These are phyloP conservation scores for Cordyceps javanica DNA, from an alignment of 2,329 filamentous ascomycete species.

Conservation along the genomic window DNA sequence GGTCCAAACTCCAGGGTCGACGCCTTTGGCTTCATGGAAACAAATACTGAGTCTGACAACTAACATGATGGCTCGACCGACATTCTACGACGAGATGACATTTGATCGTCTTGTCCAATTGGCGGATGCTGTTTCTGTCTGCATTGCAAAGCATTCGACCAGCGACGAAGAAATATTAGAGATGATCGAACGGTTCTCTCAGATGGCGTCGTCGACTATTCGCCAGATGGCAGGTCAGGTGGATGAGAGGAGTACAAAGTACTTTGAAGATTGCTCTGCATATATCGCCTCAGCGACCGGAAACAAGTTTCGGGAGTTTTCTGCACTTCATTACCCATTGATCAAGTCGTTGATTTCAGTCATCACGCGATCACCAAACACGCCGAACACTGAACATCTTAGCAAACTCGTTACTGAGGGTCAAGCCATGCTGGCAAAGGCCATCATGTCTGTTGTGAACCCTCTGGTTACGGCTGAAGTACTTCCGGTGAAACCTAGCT, in stretches of 20 bases:
- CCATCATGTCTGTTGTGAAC: slow-evolving; percentile 21
- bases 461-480: slow-evolving; percentile 26
- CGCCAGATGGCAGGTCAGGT: slow-evolving; percentile 39
- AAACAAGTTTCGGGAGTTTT: slow-evolving; percentile 16
- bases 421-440: slow-evolving; percentile 22
- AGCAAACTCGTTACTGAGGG: slow-evolving; percentile 21
- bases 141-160: slow-evolving; percentile 18
- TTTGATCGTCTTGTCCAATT: slow-evolving; percentile 32
- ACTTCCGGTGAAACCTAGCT: slow-evolving; percentile 20
- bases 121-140: slow-evolving; percentile 26
- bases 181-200: slow-evolving; percentile 27
- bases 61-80: slow-evolving; percentile 45
- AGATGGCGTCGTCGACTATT: slow-evolving; percentile 27
- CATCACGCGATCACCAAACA: not conserved
- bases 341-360: slow-evolving; percentile 15
- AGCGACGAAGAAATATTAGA: slow-evolving; percentile 24
- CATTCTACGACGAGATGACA: slow-evolving; percentile 42
- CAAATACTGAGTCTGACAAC: slow-evolving; percentile 38
- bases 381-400: slow-evolving; percentile 15
- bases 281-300: slow-evolving; percentile 12
- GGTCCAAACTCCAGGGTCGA: slow-evolving; percentile 20
- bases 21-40: slow-evolving; percentile 27
- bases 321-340: slow-evolving; percentile 19
- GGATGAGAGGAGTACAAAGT: slow-evolving; percentile 36
- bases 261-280: slow-evolving; percentile 26